Percentiles rank a stretch among this genome's conserved stretches.
Conservation (phyloP, 1,284 basidiomycete species). For the Trichosporon ovoides region DNA sequence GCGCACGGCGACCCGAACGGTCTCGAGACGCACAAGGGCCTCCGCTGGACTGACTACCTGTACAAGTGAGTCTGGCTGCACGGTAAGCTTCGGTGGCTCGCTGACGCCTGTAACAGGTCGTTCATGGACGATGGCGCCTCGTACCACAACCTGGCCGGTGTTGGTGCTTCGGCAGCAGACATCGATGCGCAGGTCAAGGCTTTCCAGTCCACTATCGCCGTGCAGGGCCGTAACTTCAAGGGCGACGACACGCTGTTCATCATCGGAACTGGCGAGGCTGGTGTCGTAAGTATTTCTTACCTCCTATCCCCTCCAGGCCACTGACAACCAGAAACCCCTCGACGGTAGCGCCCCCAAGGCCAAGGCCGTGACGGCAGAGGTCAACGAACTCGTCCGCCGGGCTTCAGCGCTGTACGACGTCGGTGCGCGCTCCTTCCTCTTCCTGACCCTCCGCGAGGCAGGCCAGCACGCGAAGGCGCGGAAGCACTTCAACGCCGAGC, state of each 20-base stretch:
- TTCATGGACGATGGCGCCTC: neutral
- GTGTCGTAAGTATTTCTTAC: neutral
- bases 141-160: neutral
- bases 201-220: neutral
- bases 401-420: neutral
- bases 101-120: neutral
- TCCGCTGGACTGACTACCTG: neutral
- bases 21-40: neutral
- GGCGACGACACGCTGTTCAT: neutral
- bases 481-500: neutral
- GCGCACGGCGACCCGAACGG: neutral
- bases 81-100: no score
- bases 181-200: neutral
- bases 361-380: neutral
- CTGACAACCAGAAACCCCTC: neutral
- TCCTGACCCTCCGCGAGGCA: neutral
- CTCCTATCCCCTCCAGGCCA: no score
- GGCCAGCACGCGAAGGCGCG: neutral
- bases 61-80: neutral
- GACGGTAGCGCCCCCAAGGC: neutral
- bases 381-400: neutral
- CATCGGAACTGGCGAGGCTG: neutral
- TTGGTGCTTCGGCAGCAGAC: neutral
- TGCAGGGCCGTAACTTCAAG: neutral
- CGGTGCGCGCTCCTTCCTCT: neutral